Evolutionary conservation across 2,329 filamentous ascomycete genomes (phyloP).

Genomic region (Monilinia laxa): DNA sequence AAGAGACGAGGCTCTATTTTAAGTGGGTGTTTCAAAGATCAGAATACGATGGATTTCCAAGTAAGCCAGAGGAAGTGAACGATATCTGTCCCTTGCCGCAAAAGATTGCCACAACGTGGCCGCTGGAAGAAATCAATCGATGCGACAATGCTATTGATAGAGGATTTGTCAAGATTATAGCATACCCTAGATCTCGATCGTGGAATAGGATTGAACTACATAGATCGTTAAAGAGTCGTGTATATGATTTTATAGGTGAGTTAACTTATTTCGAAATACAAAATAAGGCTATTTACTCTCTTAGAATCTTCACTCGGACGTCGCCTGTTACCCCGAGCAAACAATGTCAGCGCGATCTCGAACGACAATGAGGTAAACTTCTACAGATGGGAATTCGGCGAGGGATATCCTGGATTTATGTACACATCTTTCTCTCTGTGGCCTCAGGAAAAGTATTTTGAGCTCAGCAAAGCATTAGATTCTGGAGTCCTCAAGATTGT

Average conservation of each 20-base stretch:
- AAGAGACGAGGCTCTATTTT: neutral
- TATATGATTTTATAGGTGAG: slow-evolving; percentile 2
- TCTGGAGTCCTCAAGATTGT: neutral
- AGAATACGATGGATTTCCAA: neutral
- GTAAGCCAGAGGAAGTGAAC: neutral
- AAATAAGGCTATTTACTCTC: neutral
- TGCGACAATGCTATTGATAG: neutral
- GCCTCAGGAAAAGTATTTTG: neutral
- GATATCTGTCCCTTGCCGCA: neutral
- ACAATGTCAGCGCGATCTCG: neutral
- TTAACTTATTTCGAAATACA: no score
- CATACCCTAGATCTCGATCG: neutral
- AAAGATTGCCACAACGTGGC: slow-evolving; percentile 5
- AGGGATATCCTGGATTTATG: neutral
- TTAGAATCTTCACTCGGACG: slow-evolving; percentile 7
- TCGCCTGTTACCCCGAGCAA: neutral
- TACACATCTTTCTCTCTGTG: neutral
- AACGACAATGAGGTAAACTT: neutral
- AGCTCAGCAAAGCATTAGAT: neutral
- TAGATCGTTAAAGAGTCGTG: neutral
- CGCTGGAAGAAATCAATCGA: neutral
- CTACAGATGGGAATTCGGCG: slow-evolving; percentile 2
- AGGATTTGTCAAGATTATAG: neutral
- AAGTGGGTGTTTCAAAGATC: neutral
- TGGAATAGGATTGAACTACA: neutral